phyloP scores from a whole-genome alignment of 1,284 basidiomycete species.

The Papiliotrema terrestris region DNA sequence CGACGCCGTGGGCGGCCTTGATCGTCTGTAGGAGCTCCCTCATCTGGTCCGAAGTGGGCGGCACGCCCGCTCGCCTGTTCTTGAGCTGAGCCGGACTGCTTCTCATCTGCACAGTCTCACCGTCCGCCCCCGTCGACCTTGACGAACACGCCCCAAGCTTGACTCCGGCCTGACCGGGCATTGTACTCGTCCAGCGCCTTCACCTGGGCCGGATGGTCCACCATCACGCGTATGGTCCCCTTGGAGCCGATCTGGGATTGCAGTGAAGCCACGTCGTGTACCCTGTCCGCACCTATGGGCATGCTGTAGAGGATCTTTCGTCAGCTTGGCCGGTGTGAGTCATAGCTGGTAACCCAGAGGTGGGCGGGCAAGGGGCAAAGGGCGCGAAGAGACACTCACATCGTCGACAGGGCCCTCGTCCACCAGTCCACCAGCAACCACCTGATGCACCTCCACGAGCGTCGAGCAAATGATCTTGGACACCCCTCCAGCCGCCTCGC shows the following conservation, averaged over 20 bases:
- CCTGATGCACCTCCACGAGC: constrained; percentile 37
- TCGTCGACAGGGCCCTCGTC: constrained; percentile 66
- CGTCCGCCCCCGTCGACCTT: constrained; percentile 75
- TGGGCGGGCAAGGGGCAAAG: no score
- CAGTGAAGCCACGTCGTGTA: constrained; percentile 64
- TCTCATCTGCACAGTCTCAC: constrained; percentile 52
- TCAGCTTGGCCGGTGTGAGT: no score
- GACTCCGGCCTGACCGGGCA: constrained; percentile 40
- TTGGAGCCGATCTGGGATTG: constrained; percentile 58
- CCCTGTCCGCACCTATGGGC: constrained; percentile 65
- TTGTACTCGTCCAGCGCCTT: constrained; percentile 54
- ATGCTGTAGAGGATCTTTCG: constrained; percentile 72
- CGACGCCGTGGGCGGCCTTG: constrained; percentile 56
- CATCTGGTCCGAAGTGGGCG: constrained; percentile 58
- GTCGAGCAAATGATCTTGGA: constrained; percentile 36
- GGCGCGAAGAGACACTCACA: constrained; percentile 54
- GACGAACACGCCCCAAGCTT: constrained; percentile 69
- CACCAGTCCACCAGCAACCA: constrained; percentile 53
- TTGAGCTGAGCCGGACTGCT: background rate
- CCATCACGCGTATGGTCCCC: constrained; percentile 62
- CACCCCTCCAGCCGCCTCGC: constrained; percentile 56
- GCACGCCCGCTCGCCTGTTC: constrained; percentile 72
- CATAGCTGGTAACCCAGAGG: no score
- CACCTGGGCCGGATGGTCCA: constrained; percentile 74
- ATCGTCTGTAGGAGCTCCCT: constrained; percentile 56